Conservation (phyloP, 139 green algal species). For the Micromonas pusilla region DNA sequence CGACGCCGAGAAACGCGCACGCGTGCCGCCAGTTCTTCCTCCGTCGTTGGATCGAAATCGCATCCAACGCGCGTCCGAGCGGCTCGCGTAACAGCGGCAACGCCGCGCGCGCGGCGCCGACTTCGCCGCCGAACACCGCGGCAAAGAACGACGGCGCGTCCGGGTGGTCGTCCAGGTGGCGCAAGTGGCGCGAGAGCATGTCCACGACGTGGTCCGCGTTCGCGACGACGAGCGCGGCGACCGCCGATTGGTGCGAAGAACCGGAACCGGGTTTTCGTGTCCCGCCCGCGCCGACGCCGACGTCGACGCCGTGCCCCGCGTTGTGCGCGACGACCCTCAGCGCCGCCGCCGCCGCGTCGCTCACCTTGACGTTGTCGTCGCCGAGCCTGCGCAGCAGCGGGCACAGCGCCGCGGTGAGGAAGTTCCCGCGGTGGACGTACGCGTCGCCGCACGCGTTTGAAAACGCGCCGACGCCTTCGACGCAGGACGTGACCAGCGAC, state of each 20-base stretch:
- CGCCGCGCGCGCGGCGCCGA: not conserved
- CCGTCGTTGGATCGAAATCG: not conserved
- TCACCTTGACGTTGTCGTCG: not conserved
- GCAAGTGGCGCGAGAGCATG: conserved; percentile 4
- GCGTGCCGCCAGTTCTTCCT: not conserved
- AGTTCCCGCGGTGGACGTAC: not conserved
- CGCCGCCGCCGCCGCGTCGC: not conserved
- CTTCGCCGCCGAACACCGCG: not conserved
- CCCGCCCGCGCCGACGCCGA: too few relatives aligned
- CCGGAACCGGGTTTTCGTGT: not conserved
- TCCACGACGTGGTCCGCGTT: conserved; percentile 16
- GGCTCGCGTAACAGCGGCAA: not conserved
- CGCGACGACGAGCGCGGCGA: not conserved
- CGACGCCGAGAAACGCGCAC: not conserved
- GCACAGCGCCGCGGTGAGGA: not conserved
- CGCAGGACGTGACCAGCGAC: not conserved
- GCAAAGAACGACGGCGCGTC: not conserved
- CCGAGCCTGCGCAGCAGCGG: conserved; percentile 7
- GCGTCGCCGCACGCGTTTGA: not conserved
- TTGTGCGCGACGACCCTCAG: not conserved
- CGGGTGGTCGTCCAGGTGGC: conserved; percentile 1
- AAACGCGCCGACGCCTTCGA: not conserved
- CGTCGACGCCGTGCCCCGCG: too few relatives aligned
- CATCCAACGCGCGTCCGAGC: not conserved
- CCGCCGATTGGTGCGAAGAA: not conserved